Evolutionary conservation across 139 green algal genomes (phyloP).

Genomic region (Volvox africanus): DNA sequence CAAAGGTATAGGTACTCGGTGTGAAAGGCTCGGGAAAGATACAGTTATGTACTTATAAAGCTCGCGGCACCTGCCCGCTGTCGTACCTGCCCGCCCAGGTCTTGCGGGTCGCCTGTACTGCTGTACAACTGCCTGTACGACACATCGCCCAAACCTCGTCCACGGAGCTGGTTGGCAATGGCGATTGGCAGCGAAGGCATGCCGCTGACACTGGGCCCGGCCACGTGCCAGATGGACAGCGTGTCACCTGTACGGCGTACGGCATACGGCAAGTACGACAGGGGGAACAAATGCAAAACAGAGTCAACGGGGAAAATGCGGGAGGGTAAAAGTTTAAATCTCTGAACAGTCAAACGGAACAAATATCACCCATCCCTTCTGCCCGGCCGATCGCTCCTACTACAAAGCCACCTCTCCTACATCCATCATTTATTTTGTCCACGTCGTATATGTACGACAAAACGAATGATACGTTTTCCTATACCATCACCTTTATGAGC

Average conservation of each 20-base stretch:
- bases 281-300: no score
- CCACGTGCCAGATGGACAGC: conserved; percentile 39
- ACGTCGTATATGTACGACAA: not conserved
- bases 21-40: no score
- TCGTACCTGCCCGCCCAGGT: conserved; percentile 30
- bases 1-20: no score
- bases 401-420: not conserved
- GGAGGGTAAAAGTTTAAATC: no score
- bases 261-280: no score
- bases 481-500: not conserved
- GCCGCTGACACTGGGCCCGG: conserved; percentile 25
- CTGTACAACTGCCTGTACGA: conserved; percentile 28
- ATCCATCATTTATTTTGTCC: no score
- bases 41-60: no score
- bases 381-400: not conserved
- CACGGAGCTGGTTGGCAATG: conserved; percentile 12
- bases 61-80: no score
- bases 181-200: conserved; percentile 40
- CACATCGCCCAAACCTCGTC: conserved; percentile 1
- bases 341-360: no score
- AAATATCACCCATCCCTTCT: no score
- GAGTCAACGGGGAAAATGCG: no score
- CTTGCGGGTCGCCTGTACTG: conserved; percentile 18
- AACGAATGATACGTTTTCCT: not conserved
- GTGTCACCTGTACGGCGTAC: conserved; percentile 12